Conservation (phyloP, 139 green algal genomes). For the Zygnema circumcarinatum region DNA sequence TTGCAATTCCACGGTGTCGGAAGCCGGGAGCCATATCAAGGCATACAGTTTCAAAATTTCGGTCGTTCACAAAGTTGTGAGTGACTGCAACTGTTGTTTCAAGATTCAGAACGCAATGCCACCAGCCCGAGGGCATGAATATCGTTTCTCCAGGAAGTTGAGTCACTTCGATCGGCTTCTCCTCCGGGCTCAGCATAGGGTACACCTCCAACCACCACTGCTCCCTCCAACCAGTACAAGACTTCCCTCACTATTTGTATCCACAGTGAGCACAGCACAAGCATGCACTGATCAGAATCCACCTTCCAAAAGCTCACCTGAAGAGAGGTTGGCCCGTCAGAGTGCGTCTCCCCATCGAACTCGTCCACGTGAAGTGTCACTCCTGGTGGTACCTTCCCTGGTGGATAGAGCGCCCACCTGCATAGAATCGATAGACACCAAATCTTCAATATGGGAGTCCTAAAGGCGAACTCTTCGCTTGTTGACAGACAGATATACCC, state of each 20-base stretch:
- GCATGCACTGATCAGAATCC: neutral
- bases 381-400: conserved; percentile 50
- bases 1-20: conserved; percentile 32
- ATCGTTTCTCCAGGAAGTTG: conserved; percentile 57
- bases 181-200: conserved; percentile 43
- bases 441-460: neutral
- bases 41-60: conserved; percentile 52
- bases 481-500: too few species aligned
- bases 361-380: conserved; percentile 40
- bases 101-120: conserved; percentile 64
- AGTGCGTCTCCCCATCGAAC: conserved; percentile 22
- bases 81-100: conserved; percentile 56
- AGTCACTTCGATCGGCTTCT: conserved; percentile 41
- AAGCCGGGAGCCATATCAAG: conserved; percentile 49
- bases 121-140: conserved; percentile 62
- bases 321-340: conserved; percentile 44
- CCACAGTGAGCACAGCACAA: too few species aligned
- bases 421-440: neutral
- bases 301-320: too few species aligned
- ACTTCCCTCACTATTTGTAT: too few species aligned
- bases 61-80: conserved; percentile 52
- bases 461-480: too few species aligned
- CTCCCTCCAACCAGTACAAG: neutral
- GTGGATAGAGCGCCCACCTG: conserved; percentile 60
- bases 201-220: conserved; percentile 61